Base-by-base conservation (phyloP, 768 basidiomycete genomes). In the Boletus reticulatus region DNA sequence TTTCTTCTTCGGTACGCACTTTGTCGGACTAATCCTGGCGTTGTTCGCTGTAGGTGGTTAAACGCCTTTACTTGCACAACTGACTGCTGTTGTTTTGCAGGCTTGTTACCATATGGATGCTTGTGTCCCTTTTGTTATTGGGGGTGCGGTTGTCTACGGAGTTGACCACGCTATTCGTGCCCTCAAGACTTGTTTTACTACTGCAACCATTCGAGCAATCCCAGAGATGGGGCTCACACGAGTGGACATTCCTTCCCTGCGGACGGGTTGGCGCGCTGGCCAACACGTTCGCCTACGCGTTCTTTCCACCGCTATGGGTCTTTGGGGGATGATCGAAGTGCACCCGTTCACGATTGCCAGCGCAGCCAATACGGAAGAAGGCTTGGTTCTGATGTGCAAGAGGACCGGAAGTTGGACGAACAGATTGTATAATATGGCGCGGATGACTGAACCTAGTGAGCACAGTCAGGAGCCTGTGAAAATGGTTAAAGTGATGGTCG, bases 331-430 rank as follows among this genome's bases (percentile, higher is more conserved):
- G 77, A 70, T 79, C 10, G 85, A 92, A 65, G 70, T 75, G 1
- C 92, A 94, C 60, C 92, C 90, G 0, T 93, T 93, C 71, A 90
- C 92, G 2, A 89, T 94, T 57, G 85, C 89, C 4, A 86, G 82
- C 53, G 83, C 82, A 6, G 76, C 79, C 19, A 71, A 72, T 14
- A 76, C 76, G 20, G 72, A 75, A 20, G 83, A 87, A 38, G 88
- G 89, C 0, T 62, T 92, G 58, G 79, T 86, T 2, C 67, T 92
- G 43, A 73, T 90, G 69, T 82, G 80, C 58, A 91, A 89, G 73
- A 80, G 78, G 55, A 70, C 77, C 0, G 90, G 90, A 1, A 72
- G 72, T 5, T 92, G 87, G 85, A 89, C 89, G 9, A 68, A 66
- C 6, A 75, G 67, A 27, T 67, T 92, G 32, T 84, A 80, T 57